Percentiles rank a stretch among this genome's conserved stretches.
Conservation (phyloP, 495 filamentous ascomycete genomes). For the Penicillium angulare region DNA sequence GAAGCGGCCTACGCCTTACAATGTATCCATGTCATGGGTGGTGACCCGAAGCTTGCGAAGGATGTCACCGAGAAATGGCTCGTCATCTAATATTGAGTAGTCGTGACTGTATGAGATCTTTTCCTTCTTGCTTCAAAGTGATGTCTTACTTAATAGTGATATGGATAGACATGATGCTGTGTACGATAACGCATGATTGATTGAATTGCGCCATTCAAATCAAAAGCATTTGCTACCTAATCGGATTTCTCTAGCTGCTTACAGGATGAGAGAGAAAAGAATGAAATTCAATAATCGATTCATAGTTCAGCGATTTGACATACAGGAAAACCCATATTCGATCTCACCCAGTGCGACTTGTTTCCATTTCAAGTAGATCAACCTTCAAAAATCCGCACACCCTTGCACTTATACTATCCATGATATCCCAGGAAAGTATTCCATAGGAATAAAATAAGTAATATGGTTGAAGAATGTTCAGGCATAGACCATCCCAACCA, state of each 20-base stretch:
- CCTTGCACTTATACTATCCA: neutral
- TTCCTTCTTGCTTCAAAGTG: no score
- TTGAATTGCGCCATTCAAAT: no score
- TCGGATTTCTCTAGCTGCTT: no score
- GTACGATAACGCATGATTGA: no score
- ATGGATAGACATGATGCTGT: no score
- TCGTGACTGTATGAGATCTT: neutral
- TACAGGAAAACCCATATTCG: no score
- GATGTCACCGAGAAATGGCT: constrained; percentile 58
- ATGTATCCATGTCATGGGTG: constrained; percentile 61
- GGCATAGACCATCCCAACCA: neutral
- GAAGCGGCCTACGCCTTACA: constrained; percentile 81
- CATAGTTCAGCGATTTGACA: no score
- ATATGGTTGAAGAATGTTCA: neutral
- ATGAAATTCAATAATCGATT: no score
- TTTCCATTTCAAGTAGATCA: neutral
- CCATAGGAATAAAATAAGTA: neutral
- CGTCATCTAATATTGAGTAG: constrained; percentile 38
- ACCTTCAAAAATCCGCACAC: neutral
- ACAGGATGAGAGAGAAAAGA: no score
- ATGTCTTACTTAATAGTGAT: no score
- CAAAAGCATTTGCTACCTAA: no score
- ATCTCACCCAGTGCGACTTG: no score
- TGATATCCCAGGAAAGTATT: neutral
- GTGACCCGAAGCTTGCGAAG: constrained; percentile 55